phyloP scores from a whole-genome alignment of 2,329 filamentous ascomycete genomes.

The Paecilomyces formosus region DNA sequence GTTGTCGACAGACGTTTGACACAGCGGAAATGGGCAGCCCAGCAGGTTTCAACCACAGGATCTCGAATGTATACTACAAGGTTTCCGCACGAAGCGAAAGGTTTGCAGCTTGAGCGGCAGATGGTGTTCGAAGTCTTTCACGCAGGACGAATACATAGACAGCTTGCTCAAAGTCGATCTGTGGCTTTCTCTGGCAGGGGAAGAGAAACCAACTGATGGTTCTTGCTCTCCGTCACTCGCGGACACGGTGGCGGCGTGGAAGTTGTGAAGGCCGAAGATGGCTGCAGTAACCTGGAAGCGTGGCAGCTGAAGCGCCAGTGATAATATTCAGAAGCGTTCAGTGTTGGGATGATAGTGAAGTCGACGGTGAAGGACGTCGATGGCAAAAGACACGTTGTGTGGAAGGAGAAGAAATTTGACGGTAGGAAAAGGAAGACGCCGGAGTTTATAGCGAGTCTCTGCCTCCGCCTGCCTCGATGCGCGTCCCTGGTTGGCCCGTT shows the following conservation, averaged over 20 bases:
- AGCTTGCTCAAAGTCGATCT: constrained; percentile 36
- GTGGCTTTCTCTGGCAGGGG: constrained; percentile 29
- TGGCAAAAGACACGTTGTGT: background rate
- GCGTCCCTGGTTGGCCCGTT: background rate
- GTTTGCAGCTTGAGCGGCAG: constrained; percentile 91
- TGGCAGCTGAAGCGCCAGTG: background rate
- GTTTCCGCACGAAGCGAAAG: constrained; percentile 94
- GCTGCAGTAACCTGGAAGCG: background rate
- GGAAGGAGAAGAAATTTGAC: background rate
- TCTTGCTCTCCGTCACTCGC: constrained; percentile 16
- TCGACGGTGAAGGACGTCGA: background rate
- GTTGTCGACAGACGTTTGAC: constrained; percentile 8
- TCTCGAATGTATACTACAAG: constrained; percentile 80
- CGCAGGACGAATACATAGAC: constrained; percentile 99
- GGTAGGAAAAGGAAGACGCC: background rate
- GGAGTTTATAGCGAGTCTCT: background rate
- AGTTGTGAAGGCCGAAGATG: constrained; percentile 8
- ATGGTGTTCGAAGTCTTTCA: constrained; percentile 88
- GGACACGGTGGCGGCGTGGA: constrained; percentile 5
- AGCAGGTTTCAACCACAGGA: constrained; percentile 74
- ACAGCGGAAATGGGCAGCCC: constrained; percentile 20
- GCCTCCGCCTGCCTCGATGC: background rate
- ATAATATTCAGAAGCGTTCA: background rate
- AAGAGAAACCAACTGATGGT: constrained; percentile 24
- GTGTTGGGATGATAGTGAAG: background rate